Base-by-base conservation (phyloP, 2,329 filamentous ascomycete species). In the Monosporascus sp. region DNA sequence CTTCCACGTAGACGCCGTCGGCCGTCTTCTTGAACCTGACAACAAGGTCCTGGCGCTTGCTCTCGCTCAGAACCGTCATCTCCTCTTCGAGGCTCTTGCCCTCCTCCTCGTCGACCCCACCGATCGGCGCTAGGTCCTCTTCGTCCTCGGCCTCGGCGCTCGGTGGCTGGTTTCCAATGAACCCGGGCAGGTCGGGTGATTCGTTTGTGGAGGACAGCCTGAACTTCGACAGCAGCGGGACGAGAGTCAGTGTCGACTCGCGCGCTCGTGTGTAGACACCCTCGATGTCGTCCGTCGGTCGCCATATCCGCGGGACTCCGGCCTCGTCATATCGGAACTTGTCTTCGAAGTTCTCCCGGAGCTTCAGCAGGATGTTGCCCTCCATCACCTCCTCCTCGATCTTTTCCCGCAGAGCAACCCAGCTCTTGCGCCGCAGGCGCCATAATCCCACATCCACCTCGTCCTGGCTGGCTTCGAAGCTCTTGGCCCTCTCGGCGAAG, bases 321-420 rank as follows among this genome's bases (percentile, higher is more conserved):
- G 86, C 85, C 55, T 97, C 92, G 65, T 99, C 94, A 65, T 99
- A 99, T 59, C 94, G 87, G 81, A 99, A 99, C 73, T 96, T 97
- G 75, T 99, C 94, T 73, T 99, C 94, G 62, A 99, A 99, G 75
- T 97, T 97, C 72, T 99, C 94, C 37, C 94, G 85, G 50, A 99
- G 82, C 77, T 99, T 99, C 62, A 97, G 79, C 37, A 97, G 77
- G 51, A 99, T 85, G 67, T 97, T 99, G 64, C 93, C 93, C 74
- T 97, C 94, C 85, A 96, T 96, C 67, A 97, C 90, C 72, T 99
- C 94, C 67, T 99, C 94, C 37, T 97, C 93, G 57, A 99, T 88
- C 76, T 90, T 94, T 55, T 91, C 87, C 46, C 90, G 84, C 56
- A 99, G 78, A 15, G 93, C 92, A 41, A 87, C 87, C 94, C 94